A percentile compares a stretch with the other conserved stretches of the same genome.
Conservation (phyloP, 2,329 filamentous ascomycete genomes). For the Ophiostoma himal-ulmi region DNA sequence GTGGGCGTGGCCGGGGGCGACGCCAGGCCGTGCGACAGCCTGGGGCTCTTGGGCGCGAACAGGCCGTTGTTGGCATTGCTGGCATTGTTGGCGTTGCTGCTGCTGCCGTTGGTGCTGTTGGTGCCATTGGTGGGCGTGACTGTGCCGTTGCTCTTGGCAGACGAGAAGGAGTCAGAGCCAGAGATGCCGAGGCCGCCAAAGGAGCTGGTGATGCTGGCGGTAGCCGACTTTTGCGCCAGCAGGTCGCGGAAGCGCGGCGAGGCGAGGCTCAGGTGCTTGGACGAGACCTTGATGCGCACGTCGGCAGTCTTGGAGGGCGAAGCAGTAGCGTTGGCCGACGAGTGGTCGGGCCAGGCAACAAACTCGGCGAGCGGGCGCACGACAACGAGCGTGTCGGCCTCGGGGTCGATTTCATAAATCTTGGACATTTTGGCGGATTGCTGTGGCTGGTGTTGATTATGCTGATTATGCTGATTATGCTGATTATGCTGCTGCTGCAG, state of each 20-base stretch:
- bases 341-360: constrained; percentile 27
- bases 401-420: constrained; percentile 35
- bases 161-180: neutral
- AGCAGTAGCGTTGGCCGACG: constrained; percentile 11
- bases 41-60: neutral
- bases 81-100: too few relatives aligned
- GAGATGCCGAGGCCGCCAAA: constrained; percentile 5
- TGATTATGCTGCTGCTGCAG: neutral
- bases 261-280: constrained; percentile 35
- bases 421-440: constrained; percentile 29
- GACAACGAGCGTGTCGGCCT: constrained; percentile 34
- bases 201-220: neutral
- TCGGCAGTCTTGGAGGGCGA: constrained; percentile 23
- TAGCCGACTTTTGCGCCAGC: constrained; percentile 10
- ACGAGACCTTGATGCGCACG: constrained; percentile 35
- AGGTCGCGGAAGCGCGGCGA: constrained; percentile 31
- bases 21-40: constrained; percentile 7
- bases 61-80: constrained; percentile 5
- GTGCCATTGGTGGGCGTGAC: neutral
- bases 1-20: constrained; percentile 16
- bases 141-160: neutral
- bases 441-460: too few relatives aligned
- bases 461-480: too few relatives aligned
- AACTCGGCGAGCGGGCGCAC: constrained; percentile 28
- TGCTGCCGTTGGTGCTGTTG: neutral